phyloP scores from a whole-genome alignment of 768 basidiomycete species.

The Trametes villosa region DNA sequence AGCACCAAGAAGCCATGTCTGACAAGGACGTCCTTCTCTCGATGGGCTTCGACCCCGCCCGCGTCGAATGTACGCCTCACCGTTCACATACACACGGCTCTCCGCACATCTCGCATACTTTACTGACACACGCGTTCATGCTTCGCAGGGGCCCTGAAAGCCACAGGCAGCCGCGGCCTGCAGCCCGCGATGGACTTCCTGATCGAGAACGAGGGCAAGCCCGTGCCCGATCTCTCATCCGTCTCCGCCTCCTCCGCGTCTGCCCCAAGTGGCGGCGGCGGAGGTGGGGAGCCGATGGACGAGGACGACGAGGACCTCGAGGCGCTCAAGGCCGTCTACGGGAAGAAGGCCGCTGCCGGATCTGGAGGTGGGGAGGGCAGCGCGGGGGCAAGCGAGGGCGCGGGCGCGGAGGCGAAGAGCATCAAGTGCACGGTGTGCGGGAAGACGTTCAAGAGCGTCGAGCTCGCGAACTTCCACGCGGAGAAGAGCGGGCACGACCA shows the following conservation, averaged over 20 bases:
- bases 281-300: conserved; percentile 44
- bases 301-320: conserved; percentile 77
- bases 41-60: conserved; percentile 86
- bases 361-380: conserved; percentile 37
- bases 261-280: conserved; percentile 21
- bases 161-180: conserved; percentile 80
- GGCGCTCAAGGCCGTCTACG: conserved; percentile 55
- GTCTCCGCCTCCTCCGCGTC: conserved; percentile 40
- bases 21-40: conserved; percentile 77
- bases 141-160: conserved; percentile 81
- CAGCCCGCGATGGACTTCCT: conserved; percentile 93
- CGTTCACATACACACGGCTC: no score
- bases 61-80: conserved; percentile 86
- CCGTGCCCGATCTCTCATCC: conserved; percentile 65
- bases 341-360: conserved; percentile 39
- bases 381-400: conserved; percentile 57
- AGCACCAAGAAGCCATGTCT: conserved; percentile 36
- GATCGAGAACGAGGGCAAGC: conserved; percentile 75
- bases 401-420: conserved; percentile 49
- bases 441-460: conserved; percentile 85
- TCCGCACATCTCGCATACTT: conserved; percentile 6
- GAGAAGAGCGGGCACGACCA: conserved; percentile 95
- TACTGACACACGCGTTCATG: neutral
- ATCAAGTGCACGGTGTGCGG: conserved; percentile 85
- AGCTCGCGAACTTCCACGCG: conserved; percentile 89